These are phyloP conservation scores for Tricholomella constricta DNA, from an alignment of 768 basidiomycete species.

Conservation along the genomic window DNA sequence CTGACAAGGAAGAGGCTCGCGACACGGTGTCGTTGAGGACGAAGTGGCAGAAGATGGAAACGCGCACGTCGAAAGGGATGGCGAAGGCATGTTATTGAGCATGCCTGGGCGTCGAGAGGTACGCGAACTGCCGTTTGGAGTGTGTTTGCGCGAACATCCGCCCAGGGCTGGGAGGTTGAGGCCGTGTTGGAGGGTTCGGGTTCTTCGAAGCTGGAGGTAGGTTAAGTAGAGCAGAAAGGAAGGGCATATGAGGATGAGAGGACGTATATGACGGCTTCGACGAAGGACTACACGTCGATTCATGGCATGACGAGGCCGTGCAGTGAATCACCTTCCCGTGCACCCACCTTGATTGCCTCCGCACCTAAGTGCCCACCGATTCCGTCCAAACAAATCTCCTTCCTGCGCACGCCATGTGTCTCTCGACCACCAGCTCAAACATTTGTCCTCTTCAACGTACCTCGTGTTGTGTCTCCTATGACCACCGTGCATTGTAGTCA, in stretches of 20 bases:
- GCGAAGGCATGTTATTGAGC: slow-evolving; percentile 96
- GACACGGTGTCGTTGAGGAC: slow-evolving; percentile 60
- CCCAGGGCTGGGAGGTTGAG: too few species aligned
- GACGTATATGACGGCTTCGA: slow-evolving; percentile 83
- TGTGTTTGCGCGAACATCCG: slow-evolving; percentile 24
- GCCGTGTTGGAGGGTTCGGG: slow-evolving; percentile 42
- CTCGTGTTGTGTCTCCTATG: too few species aligned
- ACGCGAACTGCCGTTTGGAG: slow-evolving; percentile 70
- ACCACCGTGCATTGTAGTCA: too few species aligned
- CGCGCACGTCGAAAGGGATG: slow-evolving; percentile 90
- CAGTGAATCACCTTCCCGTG: too few species aligned
- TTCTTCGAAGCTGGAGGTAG: slow-evolving; percentile 59
- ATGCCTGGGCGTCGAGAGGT: slow-evolving; percentile 87
- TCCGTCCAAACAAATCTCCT: too few species aligned
- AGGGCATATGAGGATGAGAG: too few species aligned
- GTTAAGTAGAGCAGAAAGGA: neutral
- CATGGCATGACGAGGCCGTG: slow-evolving; percentile 77
- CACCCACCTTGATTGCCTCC: too few species aligned
- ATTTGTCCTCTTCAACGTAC: too few species aligned
- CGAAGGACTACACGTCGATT: slow-evolving; percentile 59
- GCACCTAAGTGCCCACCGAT: too few species aligned
- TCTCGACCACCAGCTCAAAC: too few species aligned
- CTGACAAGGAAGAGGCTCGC: neutral
- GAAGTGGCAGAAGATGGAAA: slow-evolving; percentile 86
- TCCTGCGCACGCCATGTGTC: too few species aligned